A percentile compares a stretch with the other conserved stretches of the same genome.
phyloP scores from a whole-genome alignment of 257 asterid species.

The Rubia yunnanensis region DNA sequence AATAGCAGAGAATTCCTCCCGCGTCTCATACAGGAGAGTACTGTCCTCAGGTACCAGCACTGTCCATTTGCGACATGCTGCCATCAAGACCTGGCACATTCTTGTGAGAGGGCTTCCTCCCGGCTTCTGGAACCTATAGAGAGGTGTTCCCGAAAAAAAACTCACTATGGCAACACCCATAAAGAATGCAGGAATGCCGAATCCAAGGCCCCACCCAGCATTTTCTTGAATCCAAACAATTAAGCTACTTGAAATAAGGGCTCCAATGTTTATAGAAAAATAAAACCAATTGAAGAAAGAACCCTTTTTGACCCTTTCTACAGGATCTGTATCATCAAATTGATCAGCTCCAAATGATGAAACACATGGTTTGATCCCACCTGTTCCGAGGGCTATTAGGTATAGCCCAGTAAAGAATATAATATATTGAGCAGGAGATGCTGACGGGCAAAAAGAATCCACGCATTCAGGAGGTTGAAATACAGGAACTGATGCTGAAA shows the following conservation, averaged over 20 bases:
- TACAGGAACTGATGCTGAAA: conserved; percentile 72
- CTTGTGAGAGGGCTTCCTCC: conserved; percentile 97
- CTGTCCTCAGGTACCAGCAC: conserved; percentile 51
- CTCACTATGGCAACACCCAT: conserved; percentile 78
- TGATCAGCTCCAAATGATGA: conserved; percentile 97
- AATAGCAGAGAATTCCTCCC: conserved; percentile 73
- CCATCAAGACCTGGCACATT: conserved; percentile 86
- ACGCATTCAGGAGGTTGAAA: conserved; percentile 73
- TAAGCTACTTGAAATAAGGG: conserved; percentile 74
- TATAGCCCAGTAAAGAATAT: conserved; percentile 70
- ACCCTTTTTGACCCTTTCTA: conserved; percentile 84
- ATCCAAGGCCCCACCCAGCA: conserved; percentile 96
- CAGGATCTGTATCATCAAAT: conserved; percentile 84
- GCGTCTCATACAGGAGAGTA: conserved; percentile 64
- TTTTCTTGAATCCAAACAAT: conserved; percentile 97
- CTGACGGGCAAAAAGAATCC: conserved; percentile 72
- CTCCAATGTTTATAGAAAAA: conserved; percentile 85
- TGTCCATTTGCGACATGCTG: conserved; percentile 66
- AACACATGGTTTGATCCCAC: conserved; percentile 96
- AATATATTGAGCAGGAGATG: conserved; percentile 67
- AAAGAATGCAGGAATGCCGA: conserved; percentile 77
- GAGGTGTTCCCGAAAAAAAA: conserved; percentile 73
- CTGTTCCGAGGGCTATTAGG: conserved; percentile 88
- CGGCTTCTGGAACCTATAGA: conserved; percentile 90
- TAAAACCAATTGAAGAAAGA: conserved; percentile 96